Base-by-base conservation (phyloP, 2,329 filamentous ascomycete species). In the Aspergillus sp. region DNA sequence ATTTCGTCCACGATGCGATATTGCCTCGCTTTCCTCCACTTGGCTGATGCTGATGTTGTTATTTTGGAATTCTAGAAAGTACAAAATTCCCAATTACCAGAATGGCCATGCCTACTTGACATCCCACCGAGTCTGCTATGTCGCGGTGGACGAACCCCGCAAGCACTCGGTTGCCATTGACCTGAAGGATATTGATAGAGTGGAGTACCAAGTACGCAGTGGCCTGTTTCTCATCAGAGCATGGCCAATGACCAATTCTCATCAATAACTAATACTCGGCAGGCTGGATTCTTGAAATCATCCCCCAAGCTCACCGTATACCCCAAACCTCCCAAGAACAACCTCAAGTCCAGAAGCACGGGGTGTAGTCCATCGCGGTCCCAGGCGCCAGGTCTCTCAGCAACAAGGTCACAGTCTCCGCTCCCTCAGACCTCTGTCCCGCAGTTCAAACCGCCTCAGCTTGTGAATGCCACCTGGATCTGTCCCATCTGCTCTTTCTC, bases 51-150 rank as follows among this genome's bases (percentile, higher is more conserved):
- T 42, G 19, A 42, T 13, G n/a, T 4, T 42, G 10, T 13, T 17
- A 23, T 42, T 3, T 10, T 54, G 34, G 64, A 47, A 16, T 32
- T 46, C 46, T 49, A 96, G 91, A 63, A 97, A 97, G 77, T 94
- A 87, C 78, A 99, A 99, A 77, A 87, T 99, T 50, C 88, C 90
- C 32, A 86, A 92, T 67, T 91, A 95, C 61, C 94, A 99, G 71
- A 91, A 96, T 76, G 94, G 94, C 47, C 91, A 97, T 76, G 91
- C 94, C 50, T 99, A 99, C 71, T 74, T 99, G 73, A 99, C 94
- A 16, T 96, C 94, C 7, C 93, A 97, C 73, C 88, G 94, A 49
- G 86, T 91, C 56, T 99, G 93, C 77, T 99, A 97, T 69, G 89
- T 99, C 58, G 92, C 97, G 68, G 88, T 91, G 65, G 81, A 85